Evolutionary conservation across 1,284 basidiomycete genomes (phyloP).

Genomic region (Apiotrichum sp.): DNA sequence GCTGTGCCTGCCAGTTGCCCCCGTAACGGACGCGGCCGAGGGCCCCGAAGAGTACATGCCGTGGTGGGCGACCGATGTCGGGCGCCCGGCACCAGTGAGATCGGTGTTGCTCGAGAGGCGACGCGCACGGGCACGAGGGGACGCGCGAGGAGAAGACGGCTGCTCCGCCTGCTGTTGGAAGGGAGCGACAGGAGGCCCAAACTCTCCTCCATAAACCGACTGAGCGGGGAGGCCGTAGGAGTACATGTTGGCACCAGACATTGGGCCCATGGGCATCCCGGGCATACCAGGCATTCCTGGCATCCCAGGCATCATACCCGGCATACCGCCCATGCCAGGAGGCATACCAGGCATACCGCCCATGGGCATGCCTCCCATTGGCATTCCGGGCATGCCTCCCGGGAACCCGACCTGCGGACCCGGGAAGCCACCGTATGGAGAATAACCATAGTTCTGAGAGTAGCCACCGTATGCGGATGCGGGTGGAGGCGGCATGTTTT

Average conservation of each 20-base stretch:
- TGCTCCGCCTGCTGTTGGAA: background rate
- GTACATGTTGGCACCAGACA: constrained; percentile 28
- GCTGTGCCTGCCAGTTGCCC: background rate
- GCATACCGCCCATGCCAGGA: background rate
- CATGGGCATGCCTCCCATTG: background rate
- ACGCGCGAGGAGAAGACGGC: background rate
- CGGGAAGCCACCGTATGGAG: constrained; percentile 4
- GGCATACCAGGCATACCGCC: background rate
- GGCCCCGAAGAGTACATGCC: constrained; percentile 1
- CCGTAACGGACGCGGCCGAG: constrained; percentile 1
- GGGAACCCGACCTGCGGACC: constrained; percentile 6
- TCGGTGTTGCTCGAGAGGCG: constrained; percentile 5
- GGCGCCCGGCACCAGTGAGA: constrained; percentile 1
- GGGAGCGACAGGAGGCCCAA: constrained; percentile 31
- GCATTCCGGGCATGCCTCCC: background rate
- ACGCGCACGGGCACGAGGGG: constrained; percentile 6
- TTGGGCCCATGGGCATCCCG: constrained; percentile 4
- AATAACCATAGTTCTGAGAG: background rate
- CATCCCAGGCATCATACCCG: constrained; percentile 1
- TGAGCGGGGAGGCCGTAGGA: constrained; percentile 29
- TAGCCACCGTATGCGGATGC: background rate
- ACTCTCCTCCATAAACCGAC: constrained; percentile 40
- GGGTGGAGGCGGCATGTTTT: constrained; percentile 2
- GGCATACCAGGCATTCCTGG: background rate
- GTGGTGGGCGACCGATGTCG: background rate